These are phyloP conservation scores for Musa troglodytarum DNA, from an alignment of 176 grass and related monocot species.

Conservation along the genomic window DNA sequence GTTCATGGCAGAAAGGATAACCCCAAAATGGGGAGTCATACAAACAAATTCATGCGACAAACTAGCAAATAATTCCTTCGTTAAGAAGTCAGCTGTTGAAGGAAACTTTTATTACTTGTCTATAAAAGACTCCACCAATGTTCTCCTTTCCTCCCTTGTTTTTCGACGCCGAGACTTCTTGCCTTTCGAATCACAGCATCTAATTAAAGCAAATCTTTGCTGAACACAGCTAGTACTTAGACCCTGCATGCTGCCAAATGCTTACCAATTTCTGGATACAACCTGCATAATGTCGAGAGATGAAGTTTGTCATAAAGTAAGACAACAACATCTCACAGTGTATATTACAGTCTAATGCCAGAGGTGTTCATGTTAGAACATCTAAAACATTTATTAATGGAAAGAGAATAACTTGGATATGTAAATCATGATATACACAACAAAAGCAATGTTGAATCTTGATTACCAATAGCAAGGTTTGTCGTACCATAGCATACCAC, in stretches of 20 bases:
- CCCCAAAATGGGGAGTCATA: not conserved
- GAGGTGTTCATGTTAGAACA: too few relatives aligned
- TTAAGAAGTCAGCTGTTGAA: not conserved
- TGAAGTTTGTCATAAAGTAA: not conserved
- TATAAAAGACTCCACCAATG: constrained; percentile 82
- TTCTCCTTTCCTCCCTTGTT: constrained; percentile 86
- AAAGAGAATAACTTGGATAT: too few relatives aligned
- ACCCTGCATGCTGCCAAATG: constrained; percentile 37
- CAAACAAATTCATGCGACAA: not conserved
- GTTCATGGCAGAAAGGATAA: too few relatives aligned
- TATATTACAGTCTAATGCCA: too few relatives aligned
- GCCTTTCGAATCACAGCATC: constrained; percentile 38
- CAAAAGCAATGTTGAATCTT: too few relatives aligned
- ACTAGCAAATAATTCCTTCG: not conserved
- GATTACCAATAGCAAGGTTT: too few relatives aligned
- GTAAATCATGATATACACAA: too few relatives aligned
- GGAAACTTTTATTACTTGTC: constrained; percentile 31
- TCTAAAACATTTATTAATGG: too few relatives aligned
- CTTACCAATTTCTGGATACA: not conserved
- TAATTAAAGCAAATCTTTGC: constrained; percentile 42
- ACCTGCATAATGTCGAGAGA: not conserved
- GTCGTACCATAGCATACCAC: too few relatives aligned
- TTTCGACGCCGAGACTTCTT: constrained; percentile 68
- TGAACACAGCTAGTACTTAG: constrained; percentile 32
- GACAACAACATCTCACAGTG: not conserved